A percentile compares a stretch with the other conserved stretches of the same genome.
phyloP scores from a whole-genome alignment of 2,329 filamentous ascomycete genomes.

The Fusarium subtropicale region DNA sequence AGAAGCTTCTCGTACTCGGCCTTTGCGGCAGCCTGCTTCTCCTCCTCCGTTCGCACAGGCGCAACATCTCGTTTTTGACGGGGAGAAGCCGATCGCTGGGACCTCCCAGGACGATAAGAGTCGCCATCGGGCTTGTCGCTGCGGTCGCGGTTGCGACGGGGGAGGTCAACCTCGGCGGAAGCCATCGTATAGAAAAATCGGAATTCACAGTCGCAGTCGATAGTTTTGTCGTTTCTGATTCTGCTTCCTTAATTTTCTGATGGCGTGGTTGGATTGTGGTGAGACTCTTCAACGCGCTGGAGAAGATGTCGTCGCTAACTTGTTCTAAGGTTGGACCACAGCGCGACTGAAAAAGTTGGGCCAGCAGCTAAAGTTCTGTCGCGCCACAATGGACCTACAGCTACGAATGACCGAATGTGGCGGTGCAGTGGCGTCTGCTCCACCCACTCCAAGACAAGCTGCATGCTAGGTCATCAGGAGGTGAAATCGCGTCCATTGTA shows the following conservation, averaged over 20 bases:
- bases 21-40: conserved; percentile 89
- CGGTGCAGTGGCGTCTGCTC: background rate
- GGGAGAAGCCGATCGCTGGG: conserved; percentile 42
- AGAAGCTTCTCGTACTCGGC: conserved; percentile 94
- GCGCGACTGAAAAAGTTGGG: conserved; percentile 40
- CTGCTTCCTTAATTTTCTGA: conserved; percentile 16
- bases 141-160: conserved; percentile 54
- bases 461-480: conserved; percentile 5
- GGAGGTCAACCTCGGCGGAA: conserved; percentile 58
- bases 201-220: conserved; percentile 6
- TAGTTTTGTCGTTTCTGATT: conserved; percentile 2
- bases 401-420: background rate
- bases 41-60: conserved; percentile 73
- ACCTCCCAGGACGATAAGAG: conserved; percentile 60
- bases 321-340: conserved; percentile 23
- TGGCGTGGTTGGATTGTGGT: conserved; percentile 23
- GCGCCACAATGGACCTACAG: background rate
- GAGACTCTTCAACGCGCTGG: conserved; percentile 20
- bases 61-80: conserved; percentile 52
- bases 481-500: conserved; percentile 8
- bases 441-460: conserved; percentile 8
- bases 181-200: conserved; percentile 52
- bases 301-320: conserved; percentile 34
- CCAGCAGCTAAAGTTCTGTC: conserved; percentile 3
- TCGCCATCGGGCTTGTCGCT: conserved; percentile 59